phyloP scores from a whole-genome alignment of 129 eudicot genomes.

The Calendula officinalis region DNA sequence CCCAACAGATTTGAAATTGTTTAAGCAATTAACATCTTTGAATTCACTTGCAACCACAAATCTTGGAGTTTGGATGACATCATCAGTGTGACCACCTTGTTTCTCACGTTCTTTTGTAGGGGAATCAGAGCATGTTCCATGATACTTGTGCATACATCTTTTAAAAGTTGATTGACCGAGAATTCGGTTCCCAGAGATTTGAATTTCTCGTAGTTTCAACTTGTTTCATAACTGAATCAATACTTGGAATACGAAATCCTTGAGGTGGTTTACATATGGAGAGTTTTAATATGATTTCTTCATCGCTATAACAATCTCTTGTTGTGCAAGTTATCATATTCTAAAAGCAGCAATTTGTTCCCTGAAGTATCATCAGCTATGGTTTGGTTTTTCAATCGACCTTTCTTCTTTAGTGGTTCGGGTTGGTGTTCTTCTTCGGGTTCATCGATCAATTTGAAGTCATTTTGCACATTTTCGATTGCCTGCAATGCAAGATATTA shows the following conservation, averaged over 20 bases:
- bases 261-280: conserved; percentile 29
- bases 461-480: conserved; percentile 5
- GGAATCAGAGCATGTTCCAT: conserved; percentile 12
- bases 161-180: conserved; percentile 30
- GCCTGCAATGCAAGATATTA: conserved; percentile 2
- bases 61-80: conserved; percentile 33
- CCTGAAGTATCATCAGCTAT: not conserved
- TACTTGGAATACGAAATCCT: conserved; percentile 26
- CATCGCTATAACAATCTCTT: conserved; percentile 42
- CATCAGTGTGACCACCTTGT: not conserved
- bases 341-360: conserved; percentile 12
- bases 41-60: conserved; percentile 20
- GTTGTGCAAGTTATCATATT: conserved; percentile 17
- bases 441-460: conserved; percentile 21
- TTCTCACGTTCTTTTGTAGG: conserved; percentile 14
- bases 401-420: conserved; percentile 35
- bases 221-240: conserved; percentile 38
- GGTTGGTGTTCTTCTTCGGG: conserved; percentile 29
- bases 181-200: conserved; percentile 26
- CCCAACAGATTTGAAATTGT: not conserved
- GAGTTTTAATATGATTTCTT: conserved; percentile 44
- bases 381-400: conserved; percentile 17
- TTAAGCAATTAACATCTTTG: conserved; percentile 5
- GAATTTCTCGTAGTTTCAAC: conserved; percentile 38
- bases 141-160: conserved; percentile 39